Base-by-base conservation (phyloP, 2,329 filamentous ascomycete genomes). In the Blastomyces gilchristii region DNA sequence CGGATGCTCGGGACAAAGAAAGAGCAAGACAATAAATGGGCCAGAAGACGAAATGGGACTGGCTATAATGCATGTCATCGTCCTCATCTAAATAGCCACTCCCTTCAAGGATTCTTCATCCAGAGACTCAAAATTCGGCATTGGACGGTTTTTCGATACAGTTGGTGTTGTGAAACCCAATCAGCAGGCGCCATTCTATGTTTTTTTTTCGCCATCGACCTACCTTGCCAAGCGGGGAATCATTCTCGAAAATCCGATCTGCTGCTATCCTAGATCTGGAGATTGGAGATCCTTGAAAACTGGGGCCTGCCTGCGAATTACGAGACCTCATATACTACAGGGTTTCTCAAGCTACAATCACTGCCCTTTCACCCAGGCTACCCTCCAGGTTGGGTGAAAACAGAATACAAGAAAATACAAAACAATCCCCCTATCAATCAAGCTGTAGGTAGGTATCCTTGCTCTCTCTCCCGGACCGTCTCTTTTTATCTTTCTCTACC, bases 191-290 rank as follows among this genome's bases (percentile, higher is more conserved):
- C 41, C 39, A 43, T 39, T 45, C n/a, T 6, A 34, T n/a, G 37
- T 39, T 22, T 22, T 31, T 31, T 31, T 39, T 56, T 31, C 18
- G 18, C 31, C 28, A 56, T 37, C 5, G 16, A 22, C 39, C 39
- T 22, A 22, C n/a, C 34, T 34, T 37, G 39, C 39, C 57, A 28
- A 45, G 54, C 41, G 34, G 39, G 8, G 37, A 58, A 58, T 11
- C 14, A 31, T 47, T 58, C 57, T 58, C 57, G 57, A 58, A 58
- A 58, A 58, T 31, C 25, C 34, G 39, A 58, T 58, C 53, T 56
- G 37, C 53, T n/a, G 16, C 28, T 45, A 25, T 58, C 41, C 57
- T 47, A 25, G 28, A 45, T 47, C 37, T 18, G 39, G 39, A 31
- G 25, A 47, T 58, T 28, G 39, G 39, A 31, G 25, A 58, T 58